Conservation (phyloP, 176 grass and related monocot genomes). For the Canna indica region DNA sequence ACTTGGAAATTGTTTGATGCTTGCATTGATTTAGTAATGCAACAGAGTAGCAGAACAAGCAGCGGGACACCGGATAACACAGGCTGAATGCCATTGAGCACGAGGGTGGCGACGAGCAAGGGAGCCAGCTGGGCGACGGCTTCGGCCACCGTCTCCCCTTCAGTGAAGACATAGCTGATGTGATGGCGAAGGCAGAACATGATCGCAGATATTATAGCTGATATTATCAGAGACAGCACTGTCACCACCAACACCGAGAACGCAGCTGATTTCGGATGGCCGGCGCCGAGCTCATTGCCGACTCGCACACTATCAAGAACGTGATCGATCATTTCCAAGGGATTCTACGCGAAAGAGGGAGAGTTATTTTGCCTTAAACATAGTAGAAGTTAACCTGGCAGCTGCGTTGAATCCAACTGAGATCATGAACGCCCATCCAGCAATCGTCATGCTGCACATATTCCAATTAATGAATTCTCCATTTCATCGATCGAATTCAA, state of each 20-base stretch:
- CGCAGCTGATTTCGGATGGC: constrained; percentile 12
- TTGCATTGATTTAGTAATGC: too few species aligned
- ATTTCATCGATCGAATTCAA: neutral
- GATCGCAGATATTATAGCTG: neutral
- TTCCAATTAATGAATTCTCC: too few species aligned
- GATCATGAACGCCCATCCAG: constrained; percentile 83
- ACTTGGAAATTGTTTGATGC: too few species aligned
- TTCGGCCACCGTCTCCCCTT: constrained; percentile 19
- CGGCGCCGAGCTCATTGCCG: constrained; percentile 23
- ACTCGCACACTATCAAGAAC: constrained; percentile 21
- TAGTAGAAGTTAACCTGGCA: constrained; percentile 55
- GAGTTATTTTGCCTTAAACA: too few species aligned
- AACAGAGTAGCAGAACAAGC: too few species aligned
- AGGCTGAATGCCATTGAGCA: constrained; percentile 32
- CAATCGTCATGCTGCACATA: constrained; percentile 71
- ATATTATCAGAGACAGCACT: neutral
- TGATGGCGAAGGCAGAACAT: constrained; percentile 24
- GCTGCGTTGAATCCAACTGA: constrained; percentile 89
- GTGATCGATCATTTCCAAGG: neutral
- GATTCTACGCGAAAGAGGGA: too few species aligned
- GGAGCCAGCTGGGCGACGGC: constrained; percentile 22
- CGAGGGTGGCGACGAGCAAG: constrained; percentile 22
- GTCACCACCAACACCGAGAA: constrained; percentile 31
- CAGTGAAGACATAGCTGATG: constrained; percentile 27
- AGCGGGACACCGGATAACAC: constrained; percentile 27